A percentile compares a stretch with the other conserved stretches of the same genome.
Evolutionary conservation across 2,329 filamentous ascomycete genomes (phyloP).

Genomic region (Emergomyces orientalis): DNA sequence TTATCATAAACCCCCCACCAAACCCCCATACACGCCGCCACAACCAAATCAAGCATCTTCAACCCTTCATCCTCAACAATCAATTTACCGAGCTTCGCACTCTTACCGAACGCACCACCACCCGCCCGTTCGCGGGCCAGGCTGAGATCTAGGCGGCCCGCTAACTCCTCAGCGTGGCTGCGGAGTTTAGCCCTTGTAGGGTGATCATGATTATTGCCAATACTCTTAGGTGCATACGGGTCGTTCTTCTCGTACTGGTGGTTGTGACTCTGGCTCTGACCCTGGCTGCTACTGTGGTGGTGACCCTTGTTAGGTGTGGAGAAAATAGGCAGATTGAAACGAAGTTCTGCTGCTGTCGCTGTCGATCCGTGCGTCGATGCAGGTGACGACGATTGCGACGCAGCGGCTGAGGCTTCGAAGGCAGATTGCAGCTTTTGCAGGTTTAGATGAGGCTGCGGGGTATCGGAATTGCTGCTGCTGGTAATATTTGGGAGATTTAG

Average conservation of each 20-base stretch:
- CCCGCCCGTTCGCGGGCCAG: conserved; percentile 76
- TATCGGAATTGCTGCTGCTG: background rate
- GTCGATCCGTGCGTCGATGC: conserved; percentile 22
- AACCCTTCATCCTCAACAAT: conserved; percentile 81
- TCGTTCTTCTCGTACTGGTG: background rate
- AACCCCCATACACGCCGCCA: conserved; percentile 81
- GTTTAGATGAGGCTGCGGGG: conserved; percentile 1
- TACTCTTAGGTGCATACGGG: background rate
- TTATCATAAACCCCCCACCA: conserved; percentile 79
- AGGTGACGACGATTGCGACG: background rate
- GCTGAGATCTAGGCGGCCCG: conserved; percentile 47
- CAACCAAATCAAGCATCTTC: conserved; percentile 89
- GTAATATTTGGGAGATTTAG: background rate
- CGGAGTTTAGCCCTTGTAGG: conserved; percentile 11
- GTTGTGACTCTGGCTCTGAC: no score
- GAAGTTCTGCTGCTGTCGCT: conserved; percentile 65
- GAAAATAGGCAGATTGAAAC: conserved; percentile 72
- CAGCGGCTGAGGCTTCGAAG: background rate
- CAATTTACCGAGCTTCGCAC: conserved; percentile 87
- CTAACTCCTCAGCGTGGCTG: conserved; percentile 15
- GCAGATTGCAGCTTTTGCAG: background rate
- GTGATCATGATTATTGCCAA: background rate
- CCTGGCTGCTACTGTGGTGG: conserved; percentile 15
- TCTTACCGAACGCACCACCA: conserved; percentile 73
- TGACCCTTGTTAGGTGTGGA: conserved; percentile 16